These are phyloP conservation scores for Orychophragmus violaceus DNA, from an alignment of 345 rosid genomes.

Conservation along the genomic window DNA sequence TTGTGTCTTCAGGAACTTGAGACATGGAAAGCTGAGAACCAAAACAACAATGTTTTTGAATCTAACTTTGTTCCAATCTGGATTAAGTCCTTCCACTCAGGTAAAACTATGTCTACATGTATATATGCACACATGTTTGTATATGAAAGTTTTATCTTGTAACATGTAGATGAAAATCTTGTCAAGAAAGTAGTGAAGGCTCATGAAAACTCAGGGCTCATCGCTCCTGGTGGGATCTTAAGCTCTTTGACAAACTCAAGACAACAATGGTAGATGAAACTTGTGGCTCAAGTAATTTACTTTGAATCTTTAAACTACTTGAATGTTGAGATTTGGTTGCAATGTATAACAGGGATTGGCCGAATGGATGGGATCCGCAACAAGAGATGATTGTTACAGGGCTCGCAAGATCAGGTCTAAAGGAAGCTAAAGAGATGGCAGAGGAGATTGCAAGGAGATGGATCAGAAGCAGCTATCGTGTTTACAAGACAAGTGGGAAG, in stretches of 20 bases:
- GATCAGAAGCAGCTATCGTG: conserved; percentile 62
- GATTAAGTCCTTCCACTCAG: conserved; percentile 64
- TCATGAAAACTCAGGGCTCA: conserved; percentile 57
- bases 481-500: conserved; percentile 45
- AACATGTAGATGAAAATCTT: conserved; percentile 42
- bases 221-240: conserved; percentile 61
- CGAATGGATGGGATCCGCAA: conserved; percentile 91
- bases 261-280: conserved; percentile 59
- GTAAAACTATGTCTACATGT: conserved; percentile 32
- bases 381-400: conserved; percentile 84
- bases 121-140: not conserved
- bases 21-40: conserved; percentile 53
- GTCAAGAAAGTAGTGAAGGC: conserved; percentile 53
- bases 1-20: conserved; percentile 43
- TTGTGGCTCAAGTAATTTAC: not conserved
- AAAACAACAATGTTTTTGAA: conserved; percentile 59
- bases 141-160: conserved; percentile 3
- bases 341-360: conserved; percentile 61
- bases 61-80: conserved; percentile 85
- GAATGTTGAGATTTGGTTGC: not conserved
- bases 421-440: conserved; percentile 57
- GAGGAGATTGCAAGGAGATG: conserved; percentile 67
- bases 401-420: conserved; percentile 42
- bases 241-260: conserved; percentile 61
- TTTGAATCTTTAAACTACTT: not conserved